Base-by-base conservation (phyloP, 1,284 basidiomycete genomes). In the Microbotryum silenes-acaulis region DNA sequence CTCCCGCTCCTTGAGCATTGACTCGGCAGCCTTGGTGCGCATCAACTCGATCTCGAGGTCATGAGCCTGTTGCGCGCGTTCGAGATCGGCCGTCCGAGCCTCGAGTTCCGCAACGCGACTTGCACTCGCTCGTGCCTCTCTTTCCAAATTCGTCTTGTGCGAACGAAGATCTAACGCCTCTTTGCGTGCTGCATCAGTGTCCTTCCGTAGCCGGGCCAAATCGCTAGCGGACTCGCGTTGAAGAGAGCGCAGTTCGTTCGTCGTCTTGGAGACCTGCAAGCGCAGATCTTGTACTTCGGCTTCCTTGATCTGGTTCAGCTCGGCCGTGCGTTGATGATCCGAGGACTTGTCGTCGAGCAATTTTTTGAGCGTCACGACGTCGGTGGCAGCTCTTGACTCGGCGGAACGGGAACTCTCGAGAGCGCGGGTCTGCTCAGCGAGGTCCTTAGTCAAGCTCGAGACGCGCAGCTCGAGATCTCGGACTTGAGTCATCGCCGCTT, bases 21-120 rank as follows among this genome's bases (percentile, higher is more conserved):
- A 60, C 45, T 89, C 85, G 48, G 83, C 82, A 63, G 89, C 84
- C 54, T 86, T 83, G n/a, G 84, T 81, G 33, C 84, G 83, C 8
- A 90, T 76, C 2, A 96, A 77, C 69, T 94, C 90, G 1, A 84
- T 85, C 60, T 92, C 87, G 33, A 66, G 63, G 16, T 65, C 68
- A 42, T 71, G 66, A 42, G 67, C 62, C 48, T 68, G 59, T 45
- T 66, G 62, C 20, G 71, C 68, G 8, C 63, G 66, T 37, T 70
- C 67, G 25, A 71, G 66, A 3, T 63, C 49, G 16, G 55, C 68
- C 49, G 51, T 56, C 42, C 49, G 16, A 5, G 50, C 53, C n/a
- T 68, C 56, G 18, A 65, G 60, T 20, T 61, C 52, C 0, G 50
- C 55, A 21, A 65, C 51, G 0, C 37, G 16, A 5, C 56, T 29